A percentile compares a stretch with the other conserved stretches of the same genome.
Conservation (phyloP, 805 yeast genomes). For the Candida cerambycidarum region DNA sequence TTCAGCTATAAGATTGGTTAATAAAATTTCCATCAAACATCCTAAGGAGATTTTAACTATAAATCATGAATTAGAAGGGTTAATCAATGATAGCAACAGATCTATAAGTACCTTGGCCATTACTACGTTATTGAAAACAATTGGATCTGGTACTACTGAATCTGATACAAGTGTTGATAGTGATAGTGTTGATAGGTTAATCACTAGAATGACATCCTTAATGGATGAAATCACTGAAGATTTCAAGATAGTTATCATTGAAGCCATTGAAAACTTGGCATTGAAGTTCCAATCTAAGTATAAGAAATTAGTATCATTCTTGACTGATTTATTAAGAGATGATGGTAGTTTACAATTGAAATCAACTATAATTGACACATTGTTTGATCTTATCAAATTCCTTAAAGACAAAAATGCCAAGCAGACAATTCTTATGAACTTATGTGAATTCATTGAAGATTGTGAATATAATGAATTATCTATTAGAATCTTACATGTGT, state of each 20-base stretch:
- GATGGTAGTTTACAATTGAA: slow-evolving; percentile 89
- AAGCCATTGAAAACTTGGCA: slow-evolving; percentile 89
- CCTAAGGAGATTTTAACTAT: slow-evolving; percentile 80
- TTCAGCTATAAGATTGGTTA: slow-evolving; percentile 88
- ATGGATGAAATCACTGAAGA: slow-evolving; percentile 95
- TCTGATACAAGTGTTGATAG: slow-evolving; percentile 23
- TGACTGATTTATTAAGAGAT: slow-evolving; percentile 80
- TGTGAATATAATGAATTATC: slow-evolving; percentile 94
- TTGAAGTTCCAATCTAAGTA: slow-evolving; percentile 91
- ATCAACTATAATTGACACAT: slow-evolving; percentile 85
- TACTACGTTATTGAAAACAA: slow-evolving; percentile 92
- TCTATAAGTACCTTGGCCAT: slow-evolving; percentile 96
- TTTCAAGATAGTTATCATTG: slow-evolving; percentile 90
- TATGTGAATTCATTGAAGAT: slow-evolving; percentile 97
- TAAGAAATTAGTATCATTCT: slow-evolving; percentile 74
- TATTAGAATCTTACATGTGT: slow-evolving; percentile 85
- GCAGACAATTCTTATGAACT: slow-evolving; percentile 77
- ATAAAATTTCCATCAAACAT: slow-evolving; percentile 75
- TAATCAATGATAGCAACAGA: slow-evolving; percentile 86
- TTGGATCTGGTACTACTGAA: slow-evolving; percentile 59
- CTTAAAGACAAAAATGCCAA: slow-evolving; percentile 71
- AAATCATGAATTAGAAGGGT: slow-evolving; percentile 79
- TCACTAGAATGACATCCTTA: slow-evolving; percentile 80
- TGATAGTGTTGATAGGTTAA: slow-evolving; percentile 80
- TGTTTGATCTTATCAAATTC: slow-evolving; percentile 85